A percentile compares a stretch with the other conserved stretches of the same genome.
These are phyloP conservation scores for Spatholobus suberectus DNA, from an alignment of 306 rosid species.

Conservation along the genomic window DNA sequence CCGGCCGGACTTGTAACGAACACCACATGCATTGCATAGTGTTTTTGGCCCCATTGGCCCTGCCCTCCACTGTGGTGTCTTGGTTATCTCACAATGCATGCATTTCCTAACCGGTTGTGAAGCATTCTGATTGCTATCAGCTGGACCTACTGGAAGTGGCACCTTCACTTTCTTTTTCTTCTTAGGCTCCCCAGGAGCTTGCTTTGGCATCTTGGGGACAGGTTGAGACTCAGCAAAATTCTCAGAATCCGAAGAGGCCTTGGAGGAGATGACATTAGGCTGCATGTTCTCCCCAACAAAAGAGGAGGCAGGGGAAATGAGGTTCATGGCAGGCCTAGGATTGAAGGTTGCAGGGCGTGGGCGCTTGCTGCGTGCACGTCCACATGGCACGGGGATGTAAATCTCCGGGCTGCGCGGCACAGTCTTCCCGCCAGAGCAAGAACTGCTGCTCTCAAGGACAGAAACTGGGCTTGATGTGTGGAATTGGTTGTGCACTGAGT, in stretches of 20 bases:
- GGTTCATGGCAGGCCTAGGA: constrained; percentile 74
- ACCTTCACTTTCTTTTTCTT: constrained; percentile 65
- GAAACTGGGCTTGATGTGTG: constrained; percentile 86
- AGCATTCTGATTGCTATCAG: constrained; percentile 55
- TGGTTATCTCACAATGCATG: constrained; percentile 94
- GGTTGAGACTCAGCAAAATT: constrained; percentile 79
- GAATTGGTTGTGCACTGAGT: constrained; percentile 64
- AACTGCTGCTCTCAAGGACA: constrained; percentile 93
- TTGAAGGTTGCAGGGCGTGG: constrained; percentile 86
- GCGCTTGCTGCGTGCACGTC: constrained; percentile 96
- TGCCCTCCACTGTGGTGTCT: constrained; percentile 99
- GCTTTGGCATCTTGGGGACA: constrained; percentile 44
- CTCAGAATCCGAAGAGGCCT: constrained; percentile 62
- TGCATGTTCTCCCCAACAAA: constrained; percentile 64
- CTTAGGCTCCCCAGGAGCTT: constrained; percentile 46
- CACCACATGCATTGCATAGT: constrained; percentile 97
- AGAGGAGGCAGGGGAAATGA: constrained; percentile 88
- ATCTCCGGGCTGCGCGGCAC: constrained; percentile 57
- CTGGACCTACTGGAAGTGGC: constrained; percentile 50
- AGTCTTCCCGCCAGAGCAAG: constrained; percentile 70
- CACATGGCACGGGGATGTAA: constrained; percentile 58
- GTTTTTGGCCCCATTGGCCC: constrained; percentile 98
- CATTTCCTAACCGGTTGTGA: constrained; percentile 80
- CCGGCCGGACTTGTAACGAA: constrained; percentile 89
- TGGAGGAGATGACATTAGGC: constrained; percentile 48